Base-by-base conservation (phyloP, 2,329 filamentous ascomycete genomes). In the Fonsecaea pedrosoi region DNA sequence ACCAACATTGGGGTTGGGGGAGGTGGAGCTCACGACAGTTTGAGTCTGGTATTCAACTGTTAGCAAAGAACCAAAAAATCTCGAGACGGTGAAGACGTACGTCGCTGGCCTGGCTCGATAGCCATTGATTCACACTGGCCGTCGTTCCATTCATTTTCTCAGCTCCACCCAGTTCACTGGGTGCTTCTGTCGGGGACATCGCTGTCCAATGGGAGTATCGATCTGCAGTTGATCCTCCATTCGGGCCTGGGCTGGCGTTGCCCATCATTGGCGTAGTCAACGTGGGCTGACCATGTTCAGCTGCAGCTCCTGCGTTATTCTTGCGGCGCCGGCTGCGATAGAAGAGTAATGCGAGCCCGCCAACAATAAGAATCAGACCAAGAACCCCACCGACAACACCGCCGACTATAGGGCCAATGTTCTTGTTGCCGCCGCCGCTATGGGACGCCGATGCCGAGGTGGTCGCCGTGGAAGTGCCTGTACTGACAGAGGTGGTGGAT, bases 381-480 rank as follows among this genome's bases (percentile, higher is more conserved):
- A 69, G 63, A 34, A 71, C 64, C 21, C 70, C 72, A 21, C 72
- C 72, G 8, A 73, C 69, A 8, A 73, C 72, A 30, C 71, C 71
- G 5, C 72, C 72, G 5, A 71, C 70, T 40, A 74, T 74, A 25
- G 72, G 66, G 8, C 70, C 71, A 4, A 63, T 66, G 45, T 73
- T 67, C 21, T 45, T 45, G n/a, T 10, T 45, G 40, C 40, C 53
- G 55, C 37, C 61, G 32, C 50, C 50, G n/a, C 56, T 42, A 13
- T 65, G 32, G 37, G 42, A 25, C 1, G 63, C n/a, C 9, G 54
- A 40, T 2, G 32, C 38, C 10, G 62, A 25, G 25, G 56, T 40
- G 6, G 63, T 21, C 6, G 60, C 37, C 12, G 54, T 18, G 15
- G 58, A 45, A 32, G 21, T 56, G 32, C 21, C 56, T 12, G 53